phyloP scores from a whole-genome alignment of 495 filamentous ascomycete genomes.

The Neurospora sp. region DNA sequence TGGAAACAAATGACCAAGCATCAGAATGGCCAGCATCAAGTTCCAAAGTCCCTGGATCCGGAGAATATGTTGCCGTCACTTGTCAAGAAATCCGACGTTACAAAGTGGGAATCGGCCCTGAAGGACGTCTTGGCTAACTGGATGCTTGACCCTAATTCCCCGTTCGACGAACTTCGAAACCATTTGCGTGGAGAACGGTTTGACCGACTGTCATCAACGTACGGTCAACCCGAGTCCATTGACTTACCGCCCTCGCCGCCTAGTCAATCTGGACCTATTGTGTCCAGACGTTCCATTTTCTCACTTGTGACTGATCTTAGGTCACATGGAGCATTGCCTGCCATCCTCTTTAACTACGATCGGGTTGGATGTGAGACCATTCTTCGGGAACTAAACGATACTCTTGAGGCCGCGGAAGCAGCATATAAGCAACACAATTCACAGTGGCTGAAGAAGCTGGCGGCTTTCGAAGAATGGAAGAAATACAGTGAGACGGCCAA shows the following conservation, averaged over 20 bases:
- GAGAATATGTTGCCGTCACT: constrained; percentile 25
- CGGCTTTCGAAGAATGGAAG: constrained; percentile 42
- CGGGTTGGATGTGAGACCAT: constrained; percentile 51
- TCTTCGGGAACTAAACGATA: constrained; percentile 30
- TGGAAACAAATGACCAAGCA: constrained; percentile 50
- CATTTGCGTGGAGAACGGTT: constrained; percentile 21
- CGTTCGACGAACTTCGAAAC: constrained; percentile 46
- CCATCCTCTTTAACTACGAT: constrained; percentile 70
- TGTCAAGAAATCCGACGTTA: constrained; percentile 50
- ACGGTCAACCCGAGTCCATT: neutral
- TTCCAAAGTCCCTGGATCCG: constrained; percentile 40
- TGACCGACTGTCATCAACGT: neutral
- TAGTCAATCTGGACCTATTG: neutral
- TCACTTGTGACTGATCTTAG: constrained; percentile 53
- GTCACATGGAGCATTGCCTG: constrained; percentile 53
- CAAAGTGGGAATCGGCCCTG: constrained; percentile 53
- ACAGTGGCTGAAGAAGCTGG: constrained; percentile 49
- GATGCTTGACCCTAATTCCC: constrained; percentile 50
- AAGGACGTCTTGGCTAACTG: constrained; percentile 49
- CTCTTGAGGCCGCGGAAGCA: constrained; percentile 44
- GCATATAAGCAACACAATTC: constrained; percentile 44
- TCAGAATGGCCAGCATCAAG: constrained; percentile 33
- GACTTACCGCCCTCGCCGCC: neutral
- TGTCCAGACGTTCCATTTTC: constrained; percentile 33
- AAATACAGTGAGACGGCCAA: constrained; percentile 25